These are phyloP conservation scores for Candida rishiriensis DNA, from an alignment of 805 yeast species.

Conservation along the genomic window DNA sequence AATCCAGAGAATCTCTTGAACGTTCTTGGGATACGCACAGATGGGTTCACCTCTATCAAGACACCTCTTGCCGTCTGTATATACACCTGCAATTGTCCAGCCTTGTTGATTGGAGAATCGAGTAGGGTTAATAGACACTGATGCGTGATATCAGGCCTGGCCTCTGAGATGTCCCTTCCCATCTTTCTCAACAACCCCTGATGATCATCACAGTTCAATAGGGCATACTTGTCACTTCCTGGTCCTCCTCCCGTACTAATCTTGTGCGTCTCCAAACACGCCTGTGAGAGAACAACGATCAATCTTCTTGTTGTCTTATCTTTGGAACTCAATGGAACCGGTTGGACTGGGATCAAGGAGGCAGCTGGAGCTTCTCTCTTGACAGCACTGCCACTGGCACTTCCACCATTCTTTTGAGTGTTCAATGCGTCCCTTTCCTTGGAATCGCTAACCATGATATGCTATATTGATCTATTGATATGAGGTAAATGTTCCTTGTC, in stretches of 20 bases:
- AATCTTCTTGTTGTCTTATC: slow-evolving; percentile 85
- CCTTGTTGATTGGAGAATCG: slow-evolving; percentile 97
- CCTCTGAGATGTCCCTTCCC: slow-evolving; percentile 97
- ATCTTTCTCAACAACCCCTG: slow-evolving; percentile 91
- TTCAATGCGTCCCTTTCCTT: slow-evolving; percentile 41
- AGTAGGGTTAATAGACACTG: slow-evolving; percentile 91
- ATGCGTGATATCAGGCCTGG: slow-evolving; percentile 98
- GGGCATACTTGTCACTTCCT: slow-evolving; percentile 86
- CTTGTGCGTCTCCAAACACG: slow-evolving; percentile 92
- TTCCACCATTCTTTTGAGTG: slow-evolving; percentile 19
- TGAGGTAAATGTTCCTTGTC: too few species aligned
- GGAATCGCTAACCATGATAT: slow-evolving; percentile 43
- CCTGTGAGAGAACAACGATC: slow-evolving; percentile 92
- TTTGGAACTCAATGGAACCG: slow-evolving; percentile 71
- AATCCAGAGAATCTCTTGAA: slow-evolving; percentile 96
- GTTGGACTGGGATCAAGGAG: slow-evolving; percentile 82
- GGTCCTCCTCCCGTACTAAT: slow-evolving; percentile 68
- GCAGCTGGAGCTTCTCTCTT: slow-evolving; percentile 41
- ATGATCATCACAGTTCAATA: slow-evolving; percentile 96
- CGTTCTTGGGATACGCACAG: slow-evolving; percentile 96
- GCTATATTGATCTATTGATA: too few species aligned
- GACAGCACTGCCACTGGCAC: background rate
- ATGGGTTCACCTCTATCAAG: slow-evolving; percentile 90
- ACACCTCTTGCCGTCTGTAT: slow-evolving; percentile 95
- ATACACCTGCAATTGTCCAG: slow-evolving; percentile 94